Evolutionary conservation across 176 grass and related monocot species (phyloP).

Genomic region (Ananas comosus): DNA sequence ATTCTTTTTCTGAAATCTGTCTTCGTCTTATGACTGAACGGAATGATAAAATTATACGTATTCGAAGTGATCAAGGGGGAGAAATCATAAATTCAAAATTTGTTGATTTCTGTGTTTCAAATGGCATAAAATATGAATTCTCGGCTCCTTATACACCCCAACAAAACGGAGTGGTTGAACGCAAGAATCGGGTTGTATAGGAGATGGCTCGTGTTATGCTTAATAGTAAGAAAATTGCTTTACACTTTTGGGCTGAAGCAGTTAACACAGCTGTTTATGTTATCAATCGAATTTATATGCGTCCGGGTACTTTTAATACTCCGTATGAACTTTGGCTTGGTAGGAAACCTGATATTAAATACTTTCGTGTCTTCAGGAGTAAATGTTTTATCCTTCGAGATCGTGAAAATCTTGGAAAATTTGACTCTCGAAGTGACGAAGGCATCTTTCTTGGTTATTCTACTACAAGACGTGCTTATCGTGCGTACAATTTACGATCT

Average conservation of each 20-base stretch:
- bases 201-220: not conserved
- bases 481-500: too few relatives aligned
- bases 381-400: not conserved
- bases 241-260: not conserved
- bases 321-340: not conserved
- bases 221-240: not conserved
- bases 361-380: not conserved
- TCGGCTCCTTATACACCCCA: not conserved
- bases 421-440: too few relatives aligned
- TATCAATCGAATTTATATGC: not conserved
- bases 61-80: too few relatives aligned
- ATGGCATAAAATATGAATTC: too few relatives aligned
- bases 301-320: not conserved
- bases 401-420: not conserved
- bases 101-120: too few relatives aligned
- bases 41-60: too few relatives aligned
- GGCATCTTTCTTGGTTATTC: too few relatives aligned
- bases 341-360: not conserved
- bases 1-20: too few relatives aligned
- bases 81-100: too few relatives aligned
- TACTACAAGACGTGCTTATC: too few relatives aligned
- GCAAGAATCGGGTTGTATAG: not conserved
- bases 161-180: not conserved
- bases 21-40: too few relatives aligned
- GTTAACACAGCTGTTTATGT: not conserved